A percentile compares a stretch with the other conserved stretches of the same genome.
Conservation (phyloP, 176 grass and related monocot genomes). For the Oryza rufipogon region DNA sequence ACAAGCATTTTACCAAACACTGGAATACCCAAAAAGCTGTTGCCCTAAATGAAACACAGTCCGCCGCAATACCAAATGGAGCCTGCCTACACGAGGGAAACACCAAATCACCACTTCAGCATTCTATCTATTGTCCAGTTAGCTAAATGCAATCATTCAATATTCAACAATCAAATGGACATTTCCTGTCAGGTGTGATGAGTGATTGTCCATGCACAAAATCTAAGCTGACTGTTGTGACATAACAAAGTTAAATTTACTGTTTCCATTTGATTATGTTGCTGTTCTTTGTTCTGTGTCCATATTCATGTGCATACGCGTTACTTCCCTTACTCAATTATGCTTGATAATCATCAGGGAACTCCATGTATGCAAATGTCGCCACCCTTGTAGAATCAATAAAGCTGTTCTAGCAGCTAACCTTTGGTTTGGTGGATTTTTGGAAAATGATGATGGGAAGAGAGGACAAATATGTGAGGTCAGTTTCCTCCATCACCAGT, state of each 20-base stretch:
- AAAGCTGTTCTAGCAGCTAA: not conserved
- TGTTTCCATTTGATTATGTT: not conserved
- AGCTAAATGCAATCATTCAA: not conserved
- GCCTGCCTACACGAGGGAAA: not conserved
- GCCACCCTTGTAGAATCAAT: conserved; percentile 7
- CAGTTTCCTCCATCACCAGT: conserved; percentile 6
- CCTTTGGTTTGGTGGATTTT: not conserved
- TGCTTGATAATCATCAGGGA: conserved; percentile 22
- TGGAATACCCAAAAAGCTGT: not conserved
- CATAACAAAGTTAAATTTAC: not conserved
- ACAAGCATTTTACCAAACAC: too few relatives aligned
- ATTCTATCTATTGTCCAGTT: not conserved
- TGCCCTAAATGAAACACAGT: not conserved
- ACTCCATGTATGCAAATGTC: conserved; percentile 1
- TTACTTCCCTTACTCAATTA: not conserved
- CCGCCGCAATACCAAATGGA: not conserved
- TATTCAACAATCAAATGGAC: not conserved
- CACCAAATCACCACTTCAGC: not conserved
- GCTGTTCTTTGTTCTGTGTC: not conserved
- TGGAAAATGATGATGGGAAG: conserved; percentile 35
- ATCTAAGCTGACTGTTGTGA: not conserved
- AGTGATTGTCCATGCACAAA: not conserved
- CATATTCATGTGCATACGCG: not conserved
- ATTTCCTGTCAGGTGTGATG: not conserved
- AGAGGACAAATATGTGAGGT: conserved; percentile 61